Percentiles rank a stretch among this genome's conserved stretches.
These are phyloP conservation scores for Mycena metata DNA, from an alignment of 768 basidiomycete genomes.

Conservation along the genomic window DNA sequence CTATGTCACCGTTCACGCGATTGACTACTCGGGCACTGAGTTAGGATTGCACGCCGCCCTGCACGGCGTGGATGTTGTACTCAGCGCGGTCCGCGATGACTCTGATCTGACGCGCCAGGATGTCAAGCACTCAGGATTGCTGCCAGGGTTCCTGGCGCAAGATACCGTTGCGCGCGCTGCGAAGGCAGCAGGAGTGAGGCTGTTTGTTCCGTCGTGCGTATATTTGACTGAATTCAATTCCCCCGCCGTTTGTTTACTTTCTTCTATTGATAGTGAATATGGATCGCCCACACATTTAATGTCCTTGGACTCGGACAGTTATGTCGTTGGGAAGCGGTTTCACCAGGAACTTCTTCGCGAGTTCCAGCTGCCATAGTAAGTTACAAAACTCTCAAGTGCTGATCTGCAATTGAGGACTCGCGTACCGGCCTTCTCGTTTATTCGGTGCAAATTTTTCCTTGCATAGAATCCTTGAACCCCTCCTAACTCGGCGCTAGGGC, in stretches of 20 bases:
- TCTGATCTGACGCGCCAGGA: conserved; percentile 8
- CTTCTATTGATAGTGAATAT: not conserved
- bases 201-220: conserved; percentile 28
- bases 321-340: conserved; percentile 14
- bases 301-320: not conserved
- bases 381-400: too few relatives aligned
- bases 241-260: too few relatives aligned
- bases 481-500: not conserved
- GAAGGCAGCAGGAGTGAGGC: conserved; percentile 17
- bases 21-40: conserved; percentile 3
- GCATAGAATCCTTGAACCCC: too few relatives aligned
- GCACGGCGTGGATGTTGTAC: conserved; percentile 16
- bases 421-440: too few relatives aligned
- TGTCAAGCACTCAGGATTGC: conserved; percentile 8
- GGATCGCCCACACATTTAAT: conserved; percentile 14
- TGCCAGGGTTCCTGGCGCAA: conserved; percentile 21
- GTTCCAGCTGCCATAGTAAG: conserved; percentile 15
- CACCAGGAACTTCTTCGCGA: conserved; percentile 17
- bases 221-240: not conserved
- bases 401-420: too few relatives aligned
- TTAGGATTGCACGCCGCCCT: not conserved
- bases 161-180: conserved; percentile 19
- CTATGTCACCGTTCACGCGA: conserved; percentile 14
- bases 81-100: conserved; percentile 19
- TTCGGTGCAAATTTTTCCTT: too few relatives aligned